Percentiles rank a stretch among this genome's conserved stretches.
These are phyloP conservation scores for Solanum clarkiae DNA, from an alignment of 257 asterid species.

Conservation along the genomic window DNA sequence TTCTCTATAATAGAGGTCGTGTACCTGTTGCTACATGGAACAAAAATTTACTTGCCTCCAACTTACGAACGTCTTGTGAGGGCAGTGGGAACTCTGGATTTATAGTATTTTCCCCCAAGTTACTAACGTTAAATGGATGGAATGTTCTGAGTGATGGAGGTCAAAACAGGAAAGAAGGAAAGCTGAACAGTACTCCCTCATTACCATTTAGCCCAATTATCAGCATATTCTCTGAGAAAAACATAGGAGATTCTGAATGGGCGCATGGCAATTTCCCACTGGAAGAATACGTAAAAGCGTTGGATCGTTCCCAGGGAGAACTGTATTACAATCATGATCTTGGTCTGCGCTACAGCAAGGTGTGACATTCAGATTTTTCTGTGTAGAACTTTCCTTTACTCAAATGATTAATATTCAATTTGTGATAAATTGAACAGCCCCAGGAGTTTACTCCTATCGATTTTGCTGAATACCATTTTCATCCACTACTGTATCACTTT, in stretches of 20 bases:
- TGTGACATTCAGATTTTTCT: constrained; percentile 22
- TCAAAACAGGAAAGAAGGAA: constrained; percentile 19
- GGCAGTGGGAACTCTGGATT: constrained; percentile 71
- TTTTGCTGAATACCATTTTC: neutral
- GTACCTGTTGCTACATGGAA: constrained; percentile 80
- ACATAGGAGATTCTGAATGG: constrained; percentile 60
- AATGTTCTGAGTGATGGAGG: constrained; percentile 36
- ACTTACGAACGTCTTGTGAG: constrained; percentile 25
- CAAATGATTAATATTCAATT: neutral
- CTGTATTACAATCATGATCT: constrained; percentile 81
- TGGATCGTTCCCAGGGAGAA: constrained; percentile 76
- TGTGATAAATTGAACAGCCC: neutral
- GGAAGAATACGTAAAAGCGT: constrained; percentile 75
- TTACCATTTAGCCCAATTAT: constrained; percentile 61
- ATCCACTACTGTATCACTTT: neutral
- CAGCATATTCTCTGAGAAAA: constrained; percentile 48
- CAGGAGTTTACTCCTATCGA: neutral
- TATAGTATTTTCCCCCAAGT: constrained; percentile 60
- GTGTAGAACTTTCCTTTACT: constrained; percentile 2
- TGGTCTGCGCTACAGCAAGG: constrained; percentile 94
- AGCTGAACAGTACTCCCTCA: constrained; percentile 20
- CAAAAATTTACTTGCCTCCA: constrained; percentile 34
- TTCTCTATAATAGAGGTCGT: constrained; percentile 64
- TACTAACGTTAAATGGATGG: constrained; percentile 61
- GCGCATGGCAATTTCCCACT: constrained; percentile 82